Base-by-base conservation (phyloP, 2,329 filamentous ascomycete species). In the Scedosporium dehoogii region DNA sequence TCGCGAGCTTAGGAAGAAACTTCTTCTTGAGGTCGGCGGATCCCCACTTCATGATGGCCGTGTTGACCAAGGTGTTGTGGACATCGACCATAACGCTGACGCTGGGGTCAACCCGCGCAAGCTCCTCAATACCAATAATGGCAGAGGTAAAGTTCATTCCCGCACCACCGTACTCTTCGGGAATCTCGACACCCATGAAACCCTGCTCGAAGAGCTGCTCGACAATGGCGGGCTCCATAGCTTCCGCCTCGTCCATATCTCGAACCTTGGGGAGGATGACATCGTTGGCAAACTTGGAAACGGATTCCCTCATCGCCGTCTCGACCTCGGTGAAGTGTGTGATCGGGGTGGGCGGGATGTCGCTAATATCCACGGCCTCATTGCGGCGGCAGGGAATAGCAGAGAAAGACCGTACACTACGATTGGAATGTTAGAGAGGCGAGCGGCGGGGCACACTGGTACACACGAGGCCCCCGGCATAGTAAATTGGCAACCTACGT, bases 91-190 rank as follows among this genome's bases (percentile, higher is more conserved):
- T 78, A 66, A 99, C 94, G 71, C 90, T 93, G 66, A 99, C 94
- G 67, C 90, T 96, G 48, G 94, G 94, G 72, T 99, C 94, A 18
- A 96, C 90, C 63, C 92, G 85, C 0, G 94, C 94, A 65, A 99
- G 81, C 81, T 99, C 94, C 78, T 99, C 94, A 69, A 99, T 99
- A 29, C 91, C 93, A 55, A 99, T 88, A 72, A 99, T 96, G 65
- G 92, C 93, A 1, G 92, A 81, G 0, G 94, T 97, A 78, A 99
- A 99, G 83, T 97, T 97, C 94, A 99, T 97, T 68, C 92, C 94
- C 0, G 93, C 91, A 65, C 94, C 94, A 64, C 94, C 94, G 73
- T 88, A 99, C 75, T 97, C 92, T 76, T 99, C 94, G 16, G 94
- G 93, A 63, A 99, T 96, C 79, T 99, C 94, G 66, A 99, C 84